Percentiles rank a stretch among this genome's conserved stretches.
These are phyloP conservation scores for Stachybotrys echinatus DNA, from an alignment of 2,329 filamentous ascomycete species.

Conservation along the genomic window DNA sequence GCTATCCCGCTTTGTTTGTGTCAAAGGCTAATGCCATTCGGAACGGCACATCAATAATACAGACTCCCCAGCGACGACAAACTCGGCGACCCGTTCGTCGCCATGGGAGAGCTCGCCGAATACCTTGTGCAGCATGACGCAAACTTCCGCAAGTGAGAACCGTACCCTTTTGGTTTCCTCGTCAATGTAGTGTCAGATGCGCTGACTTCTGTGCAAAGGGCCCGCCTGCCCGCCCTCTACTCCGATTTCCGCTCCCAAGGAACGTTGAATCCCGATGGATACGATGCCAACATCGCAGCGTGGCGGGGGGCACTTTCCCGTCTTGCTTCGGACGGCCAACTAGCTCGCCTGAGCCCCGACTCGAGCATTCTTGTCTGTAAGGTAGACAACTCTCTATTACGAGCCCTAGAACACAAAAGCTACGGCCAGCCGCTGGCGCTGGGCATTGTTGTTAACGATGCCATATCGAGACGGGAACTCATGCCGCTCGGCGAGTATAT, in stretches of 20 bases:
- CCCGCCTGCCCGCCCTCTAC: constrained; percentile 79
- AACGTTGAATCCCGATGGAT: constrained; percentile 79
- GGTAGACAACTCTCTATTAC: constrained; percentile 59
- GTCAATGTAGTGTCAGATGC: neutral
- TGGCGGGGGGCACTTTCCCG: constrained; percentile 73
- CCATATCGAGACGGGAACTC: constrained; percentile 62
- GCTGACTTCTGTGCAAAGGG: constrained; percentile 38
- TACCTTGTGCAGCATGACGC: constrained; percentile 58
- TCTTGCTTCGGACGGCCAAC: constrained; percentile 58
- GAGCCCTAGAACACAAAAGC: constrained; percentile 68
- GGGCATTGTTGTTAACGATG: constrained; percentile 71
- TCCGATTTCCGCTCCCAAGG: constrained; percentile 76
- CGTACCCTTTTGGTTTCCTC: neutral
- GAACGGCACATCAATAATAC: no score
- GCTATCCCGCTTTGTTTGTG: no score
- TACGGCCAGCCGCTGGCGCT: constrained; percentile 79
- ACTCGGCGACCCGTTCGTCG: constrained; percentile 10
- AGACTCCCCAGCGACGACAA: neutral
- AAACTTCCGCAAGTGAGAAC: constrained; percentile 52
- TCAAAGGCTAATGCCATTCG: neutral
- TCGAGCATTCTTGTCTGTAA: constrained; percentile 47
- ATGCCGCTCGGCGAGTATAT: constrained; percentile 68
- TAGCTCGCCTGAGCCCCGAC: constrained; percentile 32
- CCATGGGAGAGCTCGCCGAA: constrained; percentile 63
- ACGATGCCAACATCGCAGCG: constrained; percentile 70